Evolutionary conservation across 345 rosid species (phyloP).

Genomic region (Sapria himalayana): DNA sequence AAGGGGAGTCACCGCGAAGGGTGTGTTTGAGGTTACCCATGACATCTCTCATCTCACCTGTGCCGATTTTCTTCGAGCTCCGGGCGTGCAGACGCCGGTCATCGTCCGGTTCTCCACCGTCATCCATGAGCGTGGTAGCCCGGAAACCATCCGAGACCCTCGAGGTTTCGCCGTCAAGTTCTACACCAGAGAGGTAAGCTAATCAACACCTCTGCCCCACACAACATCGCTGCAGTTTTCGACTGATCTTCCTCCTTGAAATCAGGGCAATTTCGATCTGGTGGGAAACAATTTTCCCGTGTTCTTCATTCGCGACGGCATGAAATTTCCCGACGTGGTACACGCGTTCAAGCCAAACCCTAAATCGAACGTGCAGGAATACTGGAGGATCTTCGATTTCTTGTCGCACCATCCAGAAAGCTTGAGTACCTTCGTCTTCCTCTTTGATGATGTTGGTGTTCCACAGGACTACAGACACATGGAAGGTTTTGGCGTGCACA

Average conservation of each 20-base stretch:
- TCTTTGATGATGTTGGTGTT: slow-evolving; percentile 12
- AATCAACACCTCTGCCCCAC: too few relatives aligned
- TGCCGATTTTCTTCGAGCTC: slow-evolving; percentile 15
- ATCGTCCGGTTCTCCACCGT: slow-evolving; percentile 14
- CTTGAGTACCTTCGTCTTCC: slow-evolving; percentile 12
- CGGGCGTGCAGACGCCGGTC: slow-evolving; percentile 14
- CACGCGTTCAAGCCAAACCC: slow-evolving; percentile 16
- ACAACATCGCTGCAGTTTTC: too few relatives aligned
- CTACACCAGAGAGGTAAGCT: slow-evolving; percentile 12
- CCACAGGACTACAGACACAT: slow-evolving; percentile 17
- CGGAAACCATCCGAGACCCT: slow-evolving; percentile 14
- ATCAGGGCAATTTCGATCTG: slow-evolving; percentile 14
- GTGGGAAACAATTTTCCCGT: slow-evolving; percentile 16
- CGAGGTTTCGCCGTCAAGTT: slow-evolving; percentile 15
- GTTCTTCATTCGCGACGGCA: slow-evolving; percentile 12
- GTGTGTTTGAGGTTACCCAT: slow-evolving; percentile 15
- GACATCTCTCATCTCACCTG: slow-evolving; percentile 11
- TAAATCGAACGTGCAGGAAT: slow-evolving; percentile 12
- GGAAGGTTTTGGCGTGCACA: slow-evolving; percentile 14
- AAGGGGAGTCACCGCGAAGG: slow-evolving; percentile 14
- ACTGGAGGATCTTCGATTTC: slow-evolving; percentile 15
- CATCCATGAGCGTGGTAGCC: slow-evolving; percentile 16
- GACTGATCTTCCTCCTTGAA: neutral
- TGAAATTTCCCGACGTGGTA: slow-evolving; percentile 14
- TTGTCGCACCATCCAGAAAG: slow-evolving; percentile 14